These are phyloP conservation scores for Mycena leptocephala DNA, from an alignment of 768 basidiomycete species.

Conservation along the genomic window DNA sequence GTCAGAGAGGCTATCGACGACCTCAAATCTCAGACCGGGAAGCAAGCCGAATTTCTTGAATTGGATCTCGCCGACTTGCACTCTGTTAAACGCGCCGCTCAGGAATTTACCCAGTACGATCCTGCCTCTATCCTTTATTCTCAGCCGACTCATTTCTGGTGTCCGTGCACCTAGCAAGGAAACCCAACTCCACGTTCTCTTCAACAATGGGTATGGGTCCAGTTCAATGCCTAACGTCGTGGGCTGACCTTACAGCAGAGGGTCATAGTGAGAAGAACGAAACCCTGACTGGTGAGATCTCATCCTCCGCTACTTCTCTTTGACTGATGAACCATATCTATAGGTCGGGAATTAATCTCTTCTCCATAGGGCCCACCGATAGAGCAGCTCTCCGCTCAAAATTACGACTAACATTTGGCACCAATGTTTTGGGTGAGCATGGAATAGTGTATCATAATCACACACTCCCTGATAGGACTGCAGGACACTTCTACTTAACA, in stretches of 20 bases:
- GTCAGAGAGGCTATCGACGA: slow-evolving; percentile 67
- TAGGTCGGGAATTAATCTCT: not conserved
- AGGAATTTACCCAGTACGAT: slow-evolving; percentile 57
- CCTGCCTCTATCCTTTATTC: not conserved
- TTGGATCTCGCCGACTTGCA: slow-evolving; percentile 62
- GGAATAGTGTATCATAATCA: not conserved
- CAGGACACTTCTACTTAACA: slow-evolving; percentile 77
- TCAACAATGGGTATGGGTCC: slow-evolving; percentile 64
- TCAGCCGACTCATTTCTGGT: too few relatives aligned
- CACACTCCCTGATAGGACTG: not conserved
- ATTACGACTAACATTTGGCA: slow-evolving; percentile 48
- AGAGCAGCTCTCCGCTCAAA: slow-evolving; percentile 44
- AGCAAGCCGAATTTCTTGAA: slow-evolving; percentile 57
- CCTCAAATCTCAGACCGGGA: slow-evolving; percentile 66
- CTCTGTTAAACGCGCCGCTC: slow-evolving; percentile 57
- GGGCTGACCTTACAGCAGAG: slow-evolving; percentile 18
- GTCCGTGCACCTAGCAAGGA: slow-evolving; percentile 51
- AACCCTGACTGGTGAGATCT: not conserved
- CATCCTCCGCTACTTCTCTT: too few relatives aligned
- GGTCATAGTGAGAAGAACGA: slow-evolving; percentile 41
- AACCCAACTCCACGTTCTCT: slow-evolving; percentile 59
- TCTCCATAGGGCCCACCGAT: slow-evolving; percentile 38
- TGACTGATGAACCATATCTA: too few relatives aligned
- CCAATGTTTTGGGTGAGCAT: slow-evolving; percentile 42
- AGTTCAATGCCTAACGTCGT: not conserved